Evolutionary conservation across 1,284 basidiomycete species (phyloP).

Genomic region (Schizophyllum amplum): DNA sequence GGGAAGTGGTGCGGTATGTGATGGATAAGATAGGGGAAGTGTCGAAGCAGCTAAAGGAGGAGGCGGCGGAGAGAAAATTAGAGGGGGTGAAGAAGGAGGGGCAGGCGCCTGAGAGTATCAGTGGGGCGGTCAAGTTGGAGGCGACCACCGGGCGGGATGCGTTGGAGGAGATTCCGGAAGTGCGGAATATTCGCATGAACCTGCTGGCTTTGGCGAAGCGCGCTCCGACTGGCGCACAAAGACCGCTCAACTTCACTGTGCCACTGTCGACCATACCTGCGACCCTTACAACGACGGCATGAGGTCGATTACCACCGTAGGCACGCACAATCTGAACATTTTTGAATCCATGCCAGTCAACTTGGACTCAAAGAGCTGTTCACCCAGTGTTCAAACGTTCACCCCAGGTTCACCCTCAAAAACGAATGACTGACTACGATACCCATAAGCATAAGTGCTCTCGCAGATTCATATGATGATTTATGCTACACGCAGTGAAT

Average conservation of each 20-base stretch:
- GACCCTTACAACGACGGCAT: neutral
- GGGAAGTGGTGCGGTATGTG: constrained; percentile 41
- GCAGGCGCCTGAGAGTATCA: neutral
- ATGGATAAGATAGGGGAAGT: constrained; percentile 27
- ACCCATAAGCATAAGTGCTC: no score
- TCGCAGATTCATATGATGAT: no score
- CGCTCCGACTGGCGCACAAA: constrained; percentile 52
- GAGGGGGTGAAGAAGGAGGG: neutral
- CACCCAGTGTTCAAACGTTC: no score
- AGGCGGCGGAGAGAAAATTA: neutral
- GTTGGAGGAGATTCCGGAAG: constrained; percentile 35
- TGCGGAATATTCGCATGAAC: constrained; percentile 56
- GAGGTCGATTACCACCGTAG: no score
- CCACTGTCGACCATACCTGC: neutral
- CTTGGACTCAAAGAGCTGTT: no score
- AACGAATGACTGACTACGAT: no score
- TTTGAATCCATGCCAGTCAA: no score
- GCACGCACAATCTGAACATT: no score
- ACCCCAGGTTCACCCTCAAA: no score
- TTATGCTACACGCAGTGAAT: no score
- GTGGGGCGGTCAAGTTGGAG: constrained; percentile 1
- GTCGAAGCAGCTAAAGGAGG: constrained; percentile 19
- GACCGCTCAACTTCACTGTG: neutral
- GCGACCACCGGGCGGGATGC: neutral
- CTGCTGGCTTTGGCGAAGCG: constrained; percentile 66